These are phyloP conservation scores for Aspergillus novoparasiticus DNA, from an alignment of 2,329 filamentous ascomycete genomes.

Conservation along the genomic window DNA sequence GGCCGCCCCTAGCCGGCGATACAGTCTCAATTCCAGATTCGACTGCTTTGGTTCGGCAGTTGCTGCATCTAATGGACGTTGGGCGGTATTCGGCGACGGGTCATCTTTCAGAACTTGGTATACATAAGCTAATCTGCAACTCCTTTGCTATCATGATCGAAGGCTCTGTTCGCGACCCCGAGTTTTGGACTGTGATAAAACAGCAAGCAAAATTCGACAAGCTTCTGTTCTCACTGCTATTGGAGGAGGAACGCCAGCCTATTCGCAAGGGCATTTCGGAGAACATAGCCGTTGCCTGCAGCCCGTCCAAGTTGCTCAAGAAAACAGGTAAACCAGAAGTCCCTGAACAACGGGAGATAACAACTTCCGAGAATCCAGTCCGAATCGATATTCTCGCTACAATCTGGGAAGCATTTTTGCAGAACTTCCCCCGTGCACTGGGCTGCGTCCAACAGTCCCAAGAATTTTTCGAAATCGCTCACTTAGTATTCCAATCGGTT, in stretches of 20 bases:
- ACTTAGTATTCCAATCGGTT: constrained; percentile 46
- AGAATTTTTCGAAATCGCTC: constrained; percentile 50
- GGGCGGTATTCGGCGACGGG: constrained; percentile 21
- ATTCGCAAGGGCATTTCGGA: constrained; percentile 44
- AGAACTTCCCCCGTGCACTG: constrained; percentile 43
- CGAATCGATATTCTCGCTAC: constrained; percentile 45
- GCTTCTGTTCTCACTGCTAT: constrained; percentile 45
- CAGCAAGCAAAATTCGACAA: constrained; percentile 37
- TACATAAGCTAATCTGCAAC: constrained; percentile 44
- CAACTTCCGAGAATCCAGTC: constrained; percentile 29
- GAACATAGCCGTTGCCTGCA: constrained; percentile 42
- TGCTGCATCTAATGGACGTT: constrained; percentile 39
- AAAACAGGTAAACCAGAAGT: constrained; percentile 25
- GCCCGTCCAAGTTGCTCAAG: constrained; percentile 34
- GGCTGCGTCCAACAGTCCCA: constrained; percentile 42
- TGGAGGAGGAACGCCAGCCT: constrained; percentile 45
- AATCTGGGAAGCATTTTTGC: constrained; percentile 48
- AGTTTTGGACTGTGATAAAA: constrained; percentile 50
- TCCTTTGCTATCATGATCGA: constrained; percentile 54
- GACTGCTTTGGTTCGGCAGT: constrained; percentile 34
- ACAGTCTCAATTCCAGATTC: constrained; percentile 39
- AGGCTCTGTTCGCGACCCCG: constrained; percentile 49
- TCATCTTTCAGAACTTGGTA: constrained; percentile 19
- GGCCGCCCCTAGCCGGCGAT: constrained; percentile 27
- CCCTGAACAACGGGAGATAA: constrained; percentile 13